phyloP scores from a whole-genome alignment of 225 moss, liverwort and hornwort species.

The Straminergon stramineum region DNA sequence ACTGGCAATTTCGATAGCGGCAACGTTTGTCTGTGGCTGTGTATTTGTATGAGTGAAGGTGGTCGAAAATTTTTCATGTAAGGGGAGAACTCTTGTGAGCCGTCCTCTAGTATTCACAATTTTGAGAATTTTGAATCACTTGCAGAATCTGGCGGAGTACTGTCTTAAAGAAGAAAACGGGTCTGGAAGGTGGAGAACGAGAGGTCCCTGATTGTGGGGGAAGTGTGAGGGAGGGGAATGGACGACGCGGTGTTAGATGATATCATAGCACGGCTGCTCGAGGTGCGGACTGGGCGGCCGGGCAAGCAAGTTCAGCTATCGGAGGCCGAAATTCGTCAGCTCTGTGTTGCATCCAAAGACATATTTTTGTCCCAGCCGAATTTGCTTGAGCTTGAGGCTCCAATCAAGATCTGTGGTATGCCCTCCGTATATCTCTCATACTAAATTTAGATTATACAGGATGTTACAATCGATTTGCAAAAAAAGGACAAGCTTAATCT shows the following conservation, averaged over 20 bases:
- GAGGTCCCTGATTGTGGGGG: conserved; percentile 22
- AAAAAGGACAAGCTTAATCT: not conserved
- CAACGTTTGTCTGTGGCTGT: not conserved
- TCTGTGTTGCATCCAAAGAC: conserved; percentile 86
- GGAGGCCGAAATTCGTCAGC: conserved; percentile 90
- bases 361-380: conserved; percentile 95
- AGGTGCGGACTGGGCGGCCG: conserved; percentile 77
- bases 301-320: conserved; percentile 97
- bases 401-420: conserved; percentile 97
- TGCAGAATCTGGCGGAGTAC: conserved; percentile 4
- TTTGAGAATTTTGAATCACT: not conserved
- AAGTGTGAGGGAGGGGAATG: conserved; percentile 60
- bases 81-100: not conserved
- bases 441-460: not conserved
- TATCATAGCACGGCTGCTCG: conserved; percentile 87
- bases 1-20: not conserved
- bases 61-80: not conserved
- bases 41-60: not conserved
- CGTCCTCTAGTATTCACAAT: not conserved
- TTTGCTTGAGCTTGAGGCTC: conserved; percentile 97
- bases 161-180: not conserved
- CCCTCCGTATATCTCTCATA: not conserved
- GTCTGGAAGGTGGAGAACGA: conserved; percentile 8
- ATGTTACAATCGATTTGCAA: not conserved
- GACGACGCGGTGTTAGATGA: conserved; percentile 78